These are phyloP conservation scores for Picea abies DNA, from an alignment of 83 land plant genomes.

Conservation along the genomic window DNA sequence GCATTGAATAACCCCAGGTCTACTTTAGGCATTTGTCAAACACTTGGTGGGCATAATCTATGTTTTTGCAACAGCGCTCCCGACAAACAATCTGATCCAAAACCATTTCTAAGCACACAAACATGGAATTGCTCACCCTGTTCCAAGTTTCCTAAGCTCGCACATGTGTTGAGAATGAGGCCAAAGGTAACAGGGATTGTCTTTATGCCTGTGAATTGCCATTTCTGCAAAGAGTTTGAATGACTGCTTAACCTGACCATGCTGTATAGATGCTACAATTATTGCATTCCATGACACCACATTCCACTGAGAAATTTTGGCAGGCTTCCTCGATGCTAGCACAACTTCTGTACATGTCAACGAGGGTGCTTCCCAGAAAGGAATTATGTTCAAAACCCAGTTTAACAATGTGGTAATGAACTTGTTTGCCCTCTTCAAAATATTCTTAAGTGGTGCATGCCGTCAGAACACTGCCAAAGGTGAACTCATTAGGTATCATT, in stretches of 20 bases:
- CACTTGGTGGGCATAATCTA: neutral
- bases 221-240: slow-evolving; percentile 2
- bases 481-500: too few relatives aligned
- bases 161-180: slow-evolving; percentile 7
- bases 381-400: slow-evolving; percentile 22
- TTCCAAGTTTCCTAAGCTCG: neutral
- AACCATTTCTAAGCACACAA: neutral
- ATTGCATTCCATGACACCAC: slow-evolving; percentile 23
- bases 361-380: slow-evolving; percentile 21
- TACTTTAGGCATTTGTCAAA: neutral
- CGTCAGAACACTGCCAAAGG: neutral
- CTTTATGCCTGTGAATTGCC: neutral
- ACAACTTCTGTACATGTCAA: slow-evolving; percentile 22
- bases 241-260: slow-evolving; percentile 17
- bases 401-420: slow-evolving; percentile 20
- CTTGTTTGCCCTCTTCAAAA: slow-evolving; percentile 21
- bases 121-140: neutral
- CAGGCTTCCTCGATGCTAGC: slow-evolving; percentile 20
- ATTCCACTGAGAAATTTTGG: neutral
- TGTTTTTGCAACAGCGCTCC: neutral
- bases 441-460: slow-evolving; percentile 12
- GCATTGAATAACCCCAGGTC: neutral
- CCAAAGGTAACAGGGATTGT: neutral
- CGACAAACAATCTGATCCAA: slow-evolving; percentile 6
- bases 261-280: slow-evolving; percentile 18